A percentile compares a stretch with the other conserved stretches of the same genome.
These are phyloP conservation scores for Fusarium subtropicale DNA, from an alignment of 2,329 filamentous ascomycete species.

Conservation along the genomic window DNA sequence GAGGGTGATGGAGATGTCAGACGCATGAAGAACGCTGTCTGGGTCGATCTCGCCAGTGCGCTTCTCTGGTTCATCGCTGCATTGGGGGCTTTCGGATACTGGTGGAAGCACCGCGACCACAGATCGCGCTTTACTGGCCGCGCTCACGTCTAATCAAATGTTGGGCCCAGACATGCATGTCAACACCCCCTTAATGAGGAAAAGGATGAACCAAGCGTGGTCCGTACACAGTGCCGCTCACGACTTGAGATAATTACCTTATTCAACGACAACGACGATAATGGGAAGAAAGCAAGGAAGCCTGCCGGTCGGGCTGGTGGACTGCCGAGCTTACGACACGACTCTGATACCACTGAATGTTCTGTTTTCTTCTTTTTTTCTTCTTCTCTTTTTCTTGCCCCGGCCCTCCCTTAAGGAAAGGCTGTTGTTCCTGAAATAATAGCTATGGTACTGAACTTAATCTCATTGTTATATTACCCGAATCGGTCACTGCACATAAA, in stretches of 20 bases:
- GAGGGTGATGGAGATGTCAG: conserved; percentile 72
- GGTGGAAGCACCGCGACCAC: conserved; percentile 66
- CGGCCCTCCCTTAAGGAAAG: neutral
- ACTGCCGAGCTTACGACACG: conserved; percentile 3
- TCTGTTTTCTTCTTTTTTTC: neutral
- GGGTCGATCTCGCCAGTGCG: conserved; percentile 81
- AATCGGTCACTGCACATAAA: conserved; percentile 13
- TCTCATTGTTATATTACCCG: conserved; percentile 13
- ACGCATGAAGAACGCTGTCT: conserved; percentile 88
- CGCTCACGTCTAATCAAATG: conserved; percentile 59
- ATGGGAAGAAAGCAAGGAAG: neutral
- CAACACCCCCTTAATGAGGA: neutral
- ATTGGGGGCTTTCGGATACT: conserved; percentile 66
- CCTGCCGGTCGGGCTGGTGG: conserved; percentile 35
- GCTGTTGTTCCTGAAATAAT: conserved; percentile 26
- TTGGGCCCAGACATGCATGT: neutral
- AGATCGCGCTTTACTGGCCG: conserved; percentile 69
- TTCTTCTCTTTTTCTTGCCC: neutral
- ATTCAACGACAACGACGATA: neutral
- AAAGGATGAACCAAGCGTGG: conserved; percentile 5
- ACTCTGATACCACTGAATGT: conserved; percentile 16
- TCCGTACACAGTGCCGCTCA: conserved; percentile 10
- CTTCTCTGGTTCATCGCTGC: conserved; percentile 79
- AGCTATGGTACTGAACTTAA: conserved; percentile 19
- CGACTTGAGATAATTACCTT: conserved; percentile 6